Percentiles rank a stretch among this genome's conserved stretches.
Evolutionary conservation across 805 yeast genomes (phyloP).

Genomic region (Spathaspora arborariae): DNA sequence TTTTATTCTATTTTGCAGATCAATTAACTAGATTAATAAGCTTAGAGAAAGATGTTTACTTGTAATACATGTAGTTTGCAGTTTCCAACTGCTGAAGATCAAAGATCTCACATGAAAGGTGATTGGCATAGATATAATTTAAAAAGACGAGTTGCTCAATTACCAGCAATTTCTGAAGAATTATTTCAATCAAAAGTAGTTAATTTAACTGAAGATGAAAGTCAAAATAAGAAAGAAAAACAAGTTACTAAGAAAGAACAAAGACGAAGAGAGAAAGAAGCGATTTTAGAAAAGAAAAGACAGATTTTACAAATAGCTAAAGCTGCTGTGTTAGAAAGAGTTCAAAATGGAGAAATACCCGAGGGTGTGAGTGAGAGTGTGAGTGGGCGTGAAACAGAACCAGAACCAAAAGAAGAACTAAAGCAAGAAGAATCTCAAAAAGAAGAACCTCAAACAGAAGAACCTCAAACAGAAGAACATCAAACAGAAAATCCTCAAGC

Average conservation of each 20-base stretch:
- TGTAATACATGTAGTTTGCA: slow-evolving; percentile 87
- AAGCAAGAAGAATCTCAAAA: slow-evolving; percentile 10
- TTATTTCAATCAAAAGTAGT: slow-evolving; percentile 30
- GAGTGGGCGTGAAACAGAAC: slow-evolving; percentile 1
- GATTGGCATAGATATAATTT: slow-evolving; percentile 98
- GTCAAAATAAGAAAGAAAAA: slow-evolving; percentile 18
- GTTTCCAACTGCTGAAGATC: slow-evolving; percentile 78
- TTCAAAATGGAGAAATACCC: slow-evolving; percentile 18
- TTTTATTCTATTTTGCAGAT: neutral
- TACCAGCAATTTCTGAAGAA: slow-evolving; percentile 43
- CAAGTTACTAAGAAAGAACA: slow-evolving; percentile 47
- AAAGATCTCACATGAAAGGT: slow-evolving; percentile 91
- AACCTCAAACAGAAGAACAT: slow-evolving; percentile 40
- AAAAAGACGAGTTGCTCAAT: slow-evolving; percentile 82
- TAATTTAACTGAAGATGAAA: slow-evolving; percentile 16
- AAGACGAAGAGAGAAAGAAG: slow-evolving; percentile 49
- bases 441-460: slow-evolving; percentile 34
- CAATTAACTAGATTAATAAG: neutral
- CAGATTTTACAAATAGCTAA: slow-evolving; percentile 46
- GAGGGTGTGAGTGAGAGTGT: too few relatives aligned
- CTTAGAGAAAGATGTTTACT: slow-evolving; percentile 34
- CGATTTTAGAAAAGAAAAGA: slow-evolving; percentile 44
- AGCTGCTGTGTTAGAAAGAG: slow-evolving; percentile 33
- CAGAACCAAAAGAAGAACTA: slow-evolving; percentile 12
- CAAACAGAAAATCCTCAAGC: neutral